Evolutionary conservation across 1,284 basidiomycete species (phyloP), one percentile per base, ranked within the genome.

Genomic region (Anthracocystis setariae): DNA sequence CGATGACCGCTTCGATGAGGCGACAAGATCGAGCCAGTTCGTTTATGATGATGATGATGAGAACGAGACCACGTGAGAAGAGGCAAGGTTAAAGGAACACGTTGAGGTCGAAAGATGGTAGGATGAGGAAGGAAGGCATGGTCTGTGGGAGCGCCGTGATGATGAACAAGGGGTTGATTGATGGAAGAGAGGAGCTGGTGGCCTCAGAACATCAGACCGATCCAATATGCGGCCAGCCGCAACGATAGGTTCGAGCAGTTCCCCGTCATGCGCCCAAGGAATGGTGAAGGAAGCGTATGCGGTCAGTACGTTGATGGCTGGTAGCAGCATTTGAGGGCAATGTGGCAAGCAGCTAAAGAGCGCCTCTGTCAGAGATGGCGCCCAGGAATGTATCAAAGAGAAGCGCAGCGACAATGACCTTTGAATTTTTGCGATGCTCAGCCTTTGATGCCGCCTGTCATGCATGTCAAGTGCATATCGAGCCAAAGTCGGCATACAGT

Each of bases 181-280:
- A n/a, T n/a, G n/a, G n/a, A n/a, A n/a, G n/a, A n/a, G n/a, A n/a
- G n/a, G n/a, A n/a, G n/a, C n/a, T n/a, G n/a, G n/a, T n/a, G n/a
- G n/a, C n/a, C n/a, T n/a, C n/a, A n/a, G 29, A 29, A 29, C 35
- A 37, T 37, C 8, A 5, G n/a, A n/a, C 15, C 5, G 35, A 37
- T 17, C 15, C n/a, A n/a, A n/a, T n/a, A 13, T 13, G 21, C 43
- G 23, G 59, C 58, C 46, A 58, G 49, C 46, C 49, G 52, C 13
- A 13, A 37, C 12, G 35, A 37, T 17, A 37, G 35, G 17, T 15
- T 37, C 8, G n/a, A n/a, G 17, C 12, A 5, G 5, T 8, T 9
- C 7, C n/a, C 12, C 18, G 21, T 53, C 59, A 54, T 51, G 54
- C 39, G 58, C 52, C 45, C 47, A 59, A 50, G 51, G 65, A 56